Conservation (phyloP, 192 early-diverging fungal genomes). For the Coemansia asiatica region DNA sequence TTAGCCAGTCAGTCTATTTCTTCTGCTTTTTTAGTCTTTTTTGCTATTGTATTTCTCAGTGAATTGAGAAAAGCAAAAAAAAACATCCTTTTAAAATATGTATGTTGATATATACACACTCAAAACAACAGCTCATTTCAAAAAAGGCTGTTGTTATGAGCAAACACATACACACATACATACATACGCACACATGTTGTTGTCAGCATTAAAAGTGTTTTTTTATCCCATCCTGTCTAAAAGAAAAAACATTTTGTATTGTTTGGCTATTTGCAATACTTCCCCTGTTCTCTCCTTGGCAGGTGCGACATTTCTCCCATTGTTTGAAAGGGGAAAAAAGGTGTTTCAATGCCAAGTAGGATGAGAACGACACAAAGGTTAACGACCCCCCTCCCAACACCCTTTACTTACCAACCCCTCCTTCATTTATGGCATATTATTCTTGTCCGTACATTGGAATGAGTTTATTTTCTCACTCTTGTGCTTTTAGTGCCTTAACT, state of each 20-base stretch:
- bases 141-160: too few relatives aligned
- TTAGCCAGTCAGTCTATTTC: neutral
- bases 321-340: neutral
- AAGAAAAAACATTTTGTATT: constrained; percentile 5
- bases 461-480: constrained; percentile 4
- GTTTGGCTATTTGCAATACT: constrained; percentile 12
- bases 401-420: neutral
- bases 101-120: too few relatives aligned
- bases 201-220: neutral
- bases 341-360: constrained; percentile 9
- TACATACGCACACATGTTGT: neutral
- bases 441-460: neutral
- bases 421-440: neutral
- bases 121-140: too few relatives aligned
- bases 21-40: neutral
- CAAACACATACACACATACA: too few relatives aligned
- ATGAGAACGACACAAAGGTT: constrained; percentile 8
- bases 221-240: neutral
- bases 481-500: constrained; percentile 8
- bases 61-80: neutral
- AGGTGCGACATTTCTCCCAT: neutral
- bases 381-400: neutral
- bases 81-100: too few relatives aligned
- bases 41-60: neutral
- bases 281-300: constrained; percentile 5